Conservation (phyloP, 2,329 filamentous ascomycete species). For the Paecilomyces variotii region DNA sequence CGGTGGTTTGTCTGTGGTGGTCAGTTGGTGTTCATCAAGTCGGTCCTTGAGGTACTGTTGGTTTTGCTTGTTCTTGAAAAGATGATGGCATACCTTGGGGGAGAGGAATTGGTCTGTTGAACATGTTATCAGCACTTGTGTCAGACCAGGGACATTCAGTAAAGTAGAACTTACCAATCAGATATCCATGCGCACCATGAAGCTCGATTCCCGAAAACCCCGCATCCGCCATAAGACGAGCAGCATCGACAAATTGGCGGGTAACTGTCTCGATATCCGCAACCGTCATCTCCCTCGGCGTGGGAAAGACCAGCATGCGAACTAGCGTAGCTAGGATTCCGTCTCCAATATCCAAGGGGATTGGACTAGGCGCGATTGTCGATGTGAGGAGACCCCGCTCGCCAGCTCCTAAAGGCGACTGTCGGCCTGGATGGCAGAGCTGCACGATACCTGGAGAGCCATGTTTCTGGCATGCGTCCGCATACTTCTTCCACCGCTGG, state of each 20-base stretch:
- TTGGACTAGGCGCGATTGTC: conserved; percentile 30
- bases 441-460: conserved; percentile 38
- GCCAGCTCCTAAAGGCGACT: conserved; percentile 35
- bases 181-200: conserved; percentile 46
- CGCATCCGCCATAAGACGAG: conserved; percentile 41
- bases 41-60: neutral
- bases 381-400: conserved; percentile 20
- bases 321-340: conserved; percentile 27
- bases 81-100: conserved; percentile 20
- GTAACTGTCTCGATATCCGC: conserved; percentile 49
- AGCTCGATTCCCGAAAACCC: conserved; percentile 49
- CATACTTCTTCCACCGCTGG: conserved; percentile 20
- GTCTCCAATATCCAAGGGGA: conserved; percentile 34
- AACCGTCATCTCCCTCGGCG: conserved; percentile 49
- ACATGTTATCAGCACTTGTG: neutral
- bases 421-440: conserved; percentile 38
- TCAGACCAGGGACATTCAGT: neutral
- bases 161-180: conserved; percentile 33
- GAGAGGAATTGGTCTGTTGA: conserved; percentile 26
- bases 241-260: conserved; percentile 45
- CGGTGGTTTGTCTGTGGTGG: conserved; percentile 34
- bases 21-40: neutral
- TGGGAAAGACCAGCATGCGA: conserved; percentile 31
- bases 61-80: neutral
- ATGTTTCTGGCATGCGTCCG: conserved; percentile 22